Base-by-base conservation (phyloP, 169 alveolate genomes). In the Babesia bigemina region DNA sequence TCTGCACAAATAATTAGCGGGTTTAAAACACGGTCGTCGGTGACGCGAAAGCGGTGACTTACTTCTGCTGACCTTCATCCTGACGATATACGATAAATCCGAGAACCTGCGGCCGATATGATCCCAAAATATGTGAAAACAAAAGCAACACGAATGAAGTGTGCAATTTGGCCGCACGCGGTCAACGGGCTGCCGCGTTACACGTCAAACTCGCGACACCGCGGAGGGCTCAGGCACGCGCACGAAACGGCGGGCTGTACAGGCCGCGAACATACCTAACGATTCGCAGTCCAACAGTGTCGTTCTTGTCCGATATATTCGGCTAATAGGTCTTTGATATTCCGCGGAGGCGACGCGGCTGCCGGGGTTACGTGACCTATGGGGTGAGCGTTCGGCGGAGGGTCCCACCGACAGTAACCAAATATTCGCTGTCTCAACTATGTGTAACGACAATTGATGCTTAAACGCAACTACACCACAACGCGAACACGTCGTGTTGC, bases 1-100 rank as follows among this genome's bases (percentile, higher is more conserved):
- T 74, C 96, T 92, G 73, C 9, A 72, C 16, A 58, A 55, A 39
- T 62, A 63, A 61, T 47, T 53, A 53, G 44, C 19, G 67, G 21
- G 29, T 9, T 21, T 22, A 6, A 4, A 9, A 17, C 4, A 13
- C 2, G 11, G 52, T 14, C 26, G 7, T 29, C 53, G 45, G 39
- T n/a, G 17, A 21, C 7, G 21, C 16, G 24, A 29, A 4, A 42
- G 33, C 42, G 14, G 33, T 10, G 47, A 82, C 89, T 55, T 44
- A 82, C 89, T 82, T 17, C 63, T 82, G 74, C 81, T 73, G 71
- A 65, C 36, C 85, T 73, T 82, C 89, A 82, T 82, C 71, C 26
- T 76, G 59, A 71, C 63, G 57, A 72, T 63, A 58, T 33, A 49
- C n/a, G 70, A 44, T 19, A 47, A 26, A 45, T 71, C 70, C 62